Base-by-base conservation (phyloP, 495 filamentous ascomycete species). In the Talaromyces ruber region DNA sequence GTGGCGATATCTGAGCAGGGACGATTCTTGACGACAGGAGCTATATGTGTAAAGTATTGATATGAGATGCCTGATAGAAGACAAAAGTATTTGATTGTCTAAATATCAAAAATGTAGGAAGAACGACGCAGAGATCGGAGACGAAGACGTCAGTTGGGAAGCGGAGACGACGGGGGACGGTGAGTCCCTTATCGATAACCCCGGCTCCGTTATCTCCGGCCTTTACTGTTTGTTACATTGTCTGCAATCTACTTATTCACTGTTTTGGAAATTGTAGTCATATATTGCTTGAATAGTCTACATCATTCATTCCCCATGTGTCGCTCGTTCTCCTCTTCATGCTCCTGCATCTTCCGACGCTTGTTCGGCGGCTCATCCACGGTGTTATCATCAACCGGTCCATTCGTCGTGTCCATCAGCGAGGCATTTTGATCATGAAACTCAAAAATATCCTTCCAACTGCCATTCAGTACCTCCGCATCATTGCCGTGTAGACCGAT, bases 401-500 rank as follows among this genome's bases (percentile, higher is more conserved):
- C 55, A n/a, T 32, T 58, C 9, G 55, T 34, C 7, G 55, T 39
- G 16, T 58, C 55, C 55, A 58, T 58, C 12, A 58, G 12, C 28
- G 32, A 11, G 30, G 32, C 55, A 22, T 34, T 39, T 21, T 58
- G n/a, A 25, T 66, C 63, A 58, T 68, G 60, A 45, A 53, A 43
- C 8, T 61, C 69, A 63, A 89, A 90, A 32, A 82, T 61, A 52
- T 79, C 63, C 52, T 74, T 80, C 87, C 88, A 89, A 1, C 76
- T 79, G 11, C 86, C 86, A 67, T 88, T 76, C 61, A 83, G 68
- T 2, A 89, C 84, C 64, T 71, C 74, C 16, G 71, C 59, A 70
- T 86, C 79, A 65, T 87, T 72, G 0, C 87, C 87, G 66, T 87
- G 75, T 21, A 90, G 66, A 0, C 83, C 80, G 6, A 86, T 74